phyloP scores from a whole-genome alignment of 2,329 filamentous ascomycete species.

The Onygenales sp. region DNA sequence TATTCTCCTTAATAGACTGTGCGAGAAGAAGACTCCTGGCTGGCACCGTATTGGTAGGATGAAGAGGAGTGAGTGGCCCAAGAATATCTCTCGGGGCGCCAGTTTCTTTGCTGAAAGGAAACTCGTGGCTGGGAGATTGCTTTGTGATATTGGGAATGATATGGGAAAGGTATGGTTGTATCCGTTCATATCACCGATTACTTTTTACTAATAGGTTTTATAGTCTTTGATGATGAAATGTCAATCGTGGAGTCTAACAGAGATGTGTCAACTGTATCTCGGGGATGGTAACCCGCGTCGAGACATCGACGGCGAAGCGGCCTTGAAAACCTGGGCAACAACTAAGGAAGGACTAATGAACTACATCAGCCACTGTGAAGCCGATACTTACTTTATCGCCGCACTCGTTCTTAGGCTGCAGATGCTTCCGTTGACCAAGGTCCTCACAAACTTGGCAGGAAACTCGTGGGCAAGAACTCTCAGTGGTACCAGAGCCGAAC shows the following conservation, averaged over 20 bases:
- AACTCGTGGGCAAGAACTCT: slow-evolving; percentile 97
- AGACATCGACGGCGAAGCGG: slow-evolving; percentile 81
- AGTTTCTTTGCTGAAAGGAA: slow-evolving; percentile 91
- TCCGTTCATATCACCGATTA: not conserved
- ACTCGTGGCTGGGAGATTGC: slow-evolving; percentile 74
- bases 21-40: slow-evolving; percentile 82
- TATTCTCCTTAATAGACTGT: slow-evolving; percentile 73
- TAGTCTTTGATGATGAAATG: slow-evolving; percentile 89
- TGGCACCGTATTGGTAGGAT: slow-evolving; percentile 91
- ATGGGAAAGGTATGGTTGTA: slow-evolving; percentile 59
- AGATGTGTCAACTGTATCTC: slow-evolving; percentile 92
- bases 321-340: slow-evolving; percentile 75
- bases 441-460: slow-evolving; percentile 89
- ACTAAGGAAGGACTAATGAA: slow-evolving; percentile 82
- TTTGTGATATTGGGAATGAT: slow-evolving; percentile 93
- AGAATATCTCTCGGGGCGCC: slow-evolving; percentile 72
- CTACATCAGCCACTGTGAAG: slow-evolving; percentile 86
- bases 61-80: slow-evolving; percentile 75
- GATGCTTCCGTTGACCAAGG: slow-evolving; percentile 86
- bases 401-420: slow-evolving; percentile 82
- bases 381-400: slow-evolving; percentile 92
- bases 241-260: slow-evolving; percentile 93
- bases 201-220: slow-evolving; percentile 16
- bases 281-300: slow-evolving; percentile 60
- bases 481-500: slow-evolving; percentile 89